These are phyloP conservation scores for Dothideomycetidae sp. DNA, from an alignment of 2,329 filamentous ascomycete species.

Conservation along the genomic window DNA sequence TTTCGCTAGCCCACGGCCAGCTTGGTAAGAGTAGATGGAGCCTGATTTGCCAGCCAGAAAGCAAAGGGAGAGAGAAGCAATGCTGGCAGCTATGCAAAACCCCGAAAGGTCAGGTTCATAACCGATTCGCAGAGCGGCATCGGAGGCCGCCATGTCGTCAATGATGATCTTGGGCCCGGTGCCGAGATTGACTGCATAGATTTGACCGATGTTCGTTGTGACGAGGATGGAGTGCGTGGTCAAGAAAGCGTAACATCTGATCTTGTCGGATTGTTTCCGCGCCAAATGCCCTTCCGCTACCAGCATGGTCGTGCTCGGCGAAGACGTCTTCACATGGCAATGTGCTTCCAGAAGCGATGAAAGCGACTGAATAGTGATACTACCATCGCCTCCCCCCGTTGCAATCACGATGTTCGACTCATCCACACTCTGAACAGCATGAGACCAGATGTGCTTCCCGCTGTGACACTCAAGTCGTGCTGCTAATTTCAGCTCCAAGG, in stretches of 20 bases:
- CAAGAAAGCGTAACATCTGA: conserved; percentile 52
- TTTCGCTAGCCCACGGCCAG: conserved; percentile 14
- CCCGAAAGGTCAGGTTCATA: conserved; percentile 28
- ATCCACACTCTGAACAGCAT: conserved; percentile 26
- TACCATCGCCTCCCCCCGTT: conserved; percentile 77
- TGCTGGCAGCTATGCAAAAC: conserved; percentile 33
- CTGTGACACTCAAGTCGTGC: conserved; percentile 51
- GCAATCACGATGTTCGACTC: conserved; percentile 23
- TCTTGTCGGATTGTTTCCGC: conserved; percentile 26
- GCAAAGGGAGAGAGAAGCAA: conserved; percentile 24
- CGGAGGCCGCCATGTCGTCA: background rate
- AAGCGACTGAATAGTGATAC: conserved; percentile 26
- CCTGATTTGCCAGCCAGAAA: conserved; percentile 36
- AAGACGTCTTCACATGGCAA: background rate
- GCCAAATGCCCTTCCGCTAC: no score
- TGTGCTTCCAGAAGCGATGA: background rate
- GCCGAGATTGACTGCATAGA: conserved; percentile 29
- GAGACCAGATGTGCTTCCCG: conserved; percentile 87
- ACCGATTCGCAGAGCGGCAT: conserved; percentile 17
- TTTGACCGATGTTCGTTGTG: conserved; percentile 43
- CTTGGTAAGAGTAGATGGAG: conserved; percentile 26
- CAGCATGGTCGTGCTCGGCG: background rate
- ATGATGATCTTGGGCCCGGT: background rate
- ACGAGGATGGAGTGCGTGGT: conserved; percentile 39
- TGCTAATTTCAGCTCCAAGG: conserved; percentile 35